These are phyloP conservation scores for Aureobasidium uvarum DNA, from an alignment of 2,329 filamentous ascomycete species.

Conservation along the genomic window DNA sequence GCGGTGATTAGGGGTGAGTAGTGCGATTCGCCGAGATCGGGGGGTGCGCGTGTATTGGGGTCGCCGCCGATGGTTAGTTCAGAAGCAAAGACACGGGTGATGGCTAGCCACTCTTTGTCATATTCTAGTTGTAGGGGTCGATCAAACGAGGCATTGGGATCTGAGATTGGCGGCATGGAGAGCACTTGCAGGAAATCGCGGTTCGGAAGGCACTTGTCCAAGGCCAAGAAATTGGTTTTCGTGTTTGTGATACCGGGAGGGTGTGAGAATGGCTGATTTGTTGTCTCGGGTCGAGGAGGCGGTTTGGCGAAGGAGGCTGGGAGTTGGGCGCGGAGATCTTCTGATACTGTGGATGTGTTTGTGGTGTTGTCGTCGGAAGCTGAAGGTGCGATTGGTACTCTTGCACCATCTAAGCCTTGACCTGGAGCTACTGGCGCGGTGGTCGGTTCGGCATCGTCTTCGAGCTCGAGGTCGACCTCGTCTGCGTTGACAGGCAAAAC, in stretches of 20 bases:
- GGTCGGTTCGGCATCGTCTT: constrained; percentile 30
- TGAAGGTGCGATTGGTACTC: constrained; percentile 32
- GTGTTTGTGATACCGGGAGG: constrained; percentile 74
- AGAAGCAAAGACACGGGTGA: constrained; percentile 75
- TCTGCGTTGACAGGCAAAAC: constrained; percentile 39
- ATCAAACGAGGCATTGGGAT: constrained; percentile 32
- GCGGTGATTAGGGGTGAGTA: constrained; percentile 68
- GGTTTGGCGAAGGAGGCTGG: constrained; percentile 67
- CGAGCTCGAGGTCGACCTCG: constrained; percentile 45
- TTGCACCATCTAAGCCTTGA: constrained; percentile 32
- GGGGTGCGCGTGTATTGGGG: constrained; percentile 52
- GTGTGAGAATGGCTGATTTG: constrained; percentile 59
- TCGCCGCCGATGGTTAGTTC: constrained; percentile 63
- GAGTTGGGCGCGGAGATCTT: constrained; percentile 68
- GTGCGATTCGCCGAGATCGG: constrained; percentile 64
- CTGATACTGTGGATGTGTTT: constrained; percentile 49
- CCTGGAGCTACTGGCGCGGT: constrained; percentile 31
- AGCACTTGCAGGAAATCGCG: constrained; percentile 80
- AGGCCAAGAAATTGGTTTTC: constrained; percentile 76
- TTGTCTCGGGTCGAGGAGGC: constrained; percentile 33
- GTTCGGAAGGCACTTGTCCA: constrained; percentile 85
- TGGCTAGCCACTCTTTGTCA: constrained; percentile 93
- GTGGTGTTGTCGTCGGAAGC: neutral
- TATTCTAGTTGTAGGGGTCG: constrained; percentile 67
- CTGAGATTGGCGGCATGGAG: constrained; percentile 55